phyloP scores from a whole-genome alignment of 1,139 yeast species.

The Magnusiomyces clavatus region DNA sequence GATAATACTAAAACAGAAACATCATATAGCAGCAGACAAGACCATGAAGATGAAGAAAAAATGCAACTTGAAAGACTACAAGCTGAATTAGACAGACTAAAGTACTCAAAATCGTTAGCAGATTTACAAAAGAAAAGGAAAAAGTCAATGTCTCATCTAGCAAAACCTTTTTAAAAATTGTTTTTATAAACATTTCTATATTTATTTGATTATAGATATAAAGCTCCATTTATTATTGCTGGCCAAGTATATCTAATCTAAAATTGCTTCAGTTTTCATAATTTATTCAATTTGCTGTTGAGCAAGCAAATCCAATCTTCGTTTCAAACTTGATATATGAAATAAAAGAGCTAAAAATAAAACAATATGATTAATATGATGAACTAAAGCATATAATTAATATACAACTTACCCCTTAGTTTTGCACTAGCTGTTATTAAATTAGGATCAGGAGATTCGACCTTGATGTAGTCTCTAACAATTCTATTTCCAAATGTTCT shows the following conservation, averaged over 20 bases:
- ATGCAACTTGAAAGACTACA: slow-evolving; percentile 33
- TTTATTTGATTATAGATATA: too few species aligned
- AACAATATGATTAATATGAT: slow-evolving; percentile 25
- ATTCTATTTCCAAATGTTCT: slow-evolving; percentile 25
- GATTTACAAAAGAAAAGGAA: slow-evolving; percentile 27
- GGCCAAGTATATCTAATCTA: too few species aligned
- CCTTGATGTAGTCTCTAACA: slow-evolving; percentile 36
- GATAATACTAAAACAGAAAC: background rate
- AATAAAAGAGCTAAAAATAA: slow-evolving; percentile 19
- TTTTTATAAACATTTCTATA: too few species aligned
- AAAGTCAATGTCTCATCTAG: slow-evolving; percentile 11
- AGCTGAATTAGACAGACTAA: slow-evolving; percentile 33
- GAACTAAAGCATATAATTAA: slow-evolving; percentile 30
- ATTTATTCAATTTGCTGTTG: too few species aligned
- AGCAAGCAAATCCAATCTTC: slow-evolving; percentile 20
- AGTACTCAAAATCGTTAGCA: slow-evolving; percentile 29
- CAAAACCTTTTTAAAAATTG: background rate
- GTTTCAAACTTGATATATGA: slow-evolving; percentile 20
- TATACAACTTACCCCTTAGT: slow-evolving; percentile 26
- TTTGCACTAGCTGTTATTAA: slow-evolving; percentile 39
- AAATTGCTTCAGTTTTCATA: too few species aligned
- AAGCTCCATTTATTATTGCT: too few species aligned
- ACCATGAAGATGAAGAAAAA: slow-evolving; percentile 32
- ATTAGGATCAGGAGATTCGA: slow-evolving; percentile 41
- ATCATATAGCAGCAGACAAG: slow-evolving; percentile 15